Evolutionary conservation across 441 rosid species (phyloP).

Genomic region (Kokia cookei): DNA sequence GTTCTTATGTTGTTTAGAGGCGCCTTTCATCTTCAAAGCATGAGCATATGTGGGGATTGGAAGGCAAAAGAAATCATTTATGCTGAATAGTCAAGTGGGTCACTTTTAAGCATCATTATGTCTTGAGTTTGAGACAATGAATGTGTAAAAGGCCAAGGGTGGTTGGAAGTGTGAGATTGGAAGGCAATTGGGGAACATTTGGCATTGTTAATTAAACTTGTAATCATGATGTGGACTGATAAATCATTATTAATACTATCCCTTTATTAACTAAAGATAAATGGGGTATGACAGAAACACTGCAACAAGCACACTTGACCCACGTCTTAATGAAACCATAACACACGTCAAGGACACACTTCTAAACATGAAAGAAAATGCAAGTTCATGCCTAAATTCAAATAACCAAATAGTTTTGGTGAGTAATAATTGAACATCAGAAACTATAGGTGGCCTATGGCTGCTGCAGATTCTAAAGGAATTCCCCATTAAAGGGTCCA

Average conservation of each 20-base stretch:
- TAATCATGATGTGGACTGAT: slow-evolving; percentile 30
- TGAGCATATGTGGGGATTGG: slow-evolving; percentile 14
- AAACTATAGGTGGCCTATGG: not conserved
- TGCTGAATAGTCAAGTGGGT: slow-evolving; percentile 43
- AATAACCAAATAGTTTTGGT: too few species aligned
- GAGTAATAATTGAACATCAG: not conserved
- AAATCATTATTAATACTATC: slow-evolving; percentile 18
- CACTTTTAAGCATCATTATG: slow-evolving; percentile 42
- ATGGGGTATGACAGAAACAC: too few species aligned
- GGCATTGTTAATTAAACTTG: slow-evolving; percentile 31
- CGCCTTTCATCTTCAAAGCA: slow-evolving; percentile 23
- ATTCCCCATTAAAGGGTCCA: not conserved
- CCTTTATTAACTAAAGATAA: too few species aligned
- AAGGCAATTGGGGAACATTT: slow-evolving; percentile 38
- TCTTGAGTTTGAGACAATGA: slow-evolving; percentile 23
- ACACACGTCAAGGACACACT: too few species aligned
- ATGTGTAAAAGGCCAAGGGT: slow-evolving; percentile 26
- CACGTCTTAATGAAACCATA: too few species aligned
- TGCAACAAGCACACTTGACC: too few species aligned
- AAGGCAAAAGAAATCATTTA: slow-evolving; percentile 34
- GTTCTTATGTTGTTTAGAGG: slow-evolving; percentile 31
- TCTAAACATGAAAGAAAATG: too few species aligned
- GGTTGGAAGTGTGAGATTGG: slow-evolving; percentile 25
- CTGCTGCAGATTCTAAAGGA: not conserved
- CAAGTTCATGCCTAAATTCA: too few species aligned